Evolutionary conservation across 2,329 filamentous ascomycete genomes (phyloP).

Genomic region (Ascocoryne sarcoides): DNA sequence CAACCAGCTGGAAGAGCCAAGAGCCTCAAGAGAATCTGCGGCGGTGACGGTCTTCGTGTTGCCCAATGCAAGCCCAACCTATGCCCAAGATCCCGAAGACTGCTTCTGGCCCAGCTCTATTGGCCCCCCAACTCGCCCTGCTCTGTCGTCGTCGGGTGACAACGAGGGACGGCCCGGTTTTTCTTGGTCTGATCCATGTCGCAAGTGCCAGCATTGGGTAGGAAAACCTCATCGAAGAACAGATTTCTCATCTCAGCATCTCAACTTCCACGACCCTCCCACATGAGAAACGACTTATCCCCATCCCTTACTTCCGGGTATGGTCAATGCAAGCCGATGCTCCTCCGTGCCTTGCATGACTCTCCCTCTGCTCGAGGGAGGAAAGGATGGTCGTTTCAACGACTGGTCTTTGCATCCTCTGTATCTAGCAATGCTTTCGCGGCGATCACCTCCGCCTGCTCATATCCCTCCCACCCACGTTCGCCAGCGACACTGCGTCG

Average conservation of each 20-base stretch:
- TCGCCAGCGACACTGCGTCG: slow-evolving; percentile 51
- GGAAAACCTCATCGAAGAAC: not conserved
- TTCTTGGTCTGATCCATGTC: not conserved
- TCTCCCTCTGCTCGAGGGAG: not conserved
- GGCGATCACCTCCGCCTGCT: slow-evolving; percentile 61
- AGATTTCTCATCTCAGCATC: not conserved
- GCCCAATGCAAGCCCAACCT: not conserved
- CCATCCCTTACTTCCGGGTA: not conserved
- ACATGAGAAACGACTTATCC: not conserved
- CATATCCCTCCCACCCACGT: slow-evolving; percentile 64
- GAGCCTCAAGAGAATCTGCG: not conserved
- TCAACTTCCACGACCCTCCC: not conserved
- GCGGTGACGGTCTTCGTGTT: not conserved
- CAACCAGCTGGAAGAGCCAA: not conserved
- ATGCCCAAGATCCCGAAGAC: no score
- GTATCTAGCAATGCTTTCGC: slow-evolving; percentile 44
- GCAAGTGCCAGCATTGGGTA: not conserved
- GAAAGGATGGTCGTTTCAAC: not conserved
- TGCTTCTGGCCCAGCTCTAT: no score
- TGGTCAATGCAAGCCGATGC: not conserved
- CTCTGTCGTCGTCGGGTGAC: not conserved
- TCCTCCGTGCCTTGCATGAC: not conserved
- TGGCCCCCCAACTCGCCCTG: no score
- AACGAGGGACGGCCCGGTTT: not conserved
- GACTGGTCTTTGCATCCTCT: slow-evolving; percentile 1